Base-by-base conservation (phyloP, 2,329 filamentous ascomycete species). In the Chaetomiaceae sp. region DNA sequence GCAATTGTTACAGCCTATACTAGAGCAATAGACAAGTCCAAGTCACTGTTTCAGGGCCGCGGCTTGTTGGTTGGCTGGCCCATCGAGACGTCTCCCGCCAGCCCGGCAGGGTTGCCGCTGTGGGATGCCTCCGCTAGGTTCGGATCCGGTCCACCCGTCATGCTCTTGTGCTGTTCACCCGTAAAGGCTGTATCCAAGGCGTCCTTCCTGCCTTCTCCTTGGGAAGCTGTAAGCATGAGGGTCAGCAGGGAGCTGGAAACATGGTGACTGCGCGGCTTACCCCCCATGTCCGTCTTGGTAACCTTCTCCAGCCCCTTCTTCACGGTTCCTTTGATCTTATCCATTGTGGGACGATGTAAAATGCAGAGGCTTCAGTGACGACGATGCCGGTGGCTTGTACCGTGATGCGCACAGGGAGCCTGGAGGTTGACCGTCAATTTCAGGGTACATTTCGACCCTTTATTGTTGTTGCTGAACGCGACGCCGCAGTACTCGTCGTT, bases 231-330 rank as follows among this genome's bases (percentile, higher is more conserved):
- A 10, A 11, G 26, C 12, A 27, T 42, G 14, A 12, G 4, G 15
- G n/a, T 7, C 19, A 4, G n/a, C 12, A 15, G 34, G 6, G 7
- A 11, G 12, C 24, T 3, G 4, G 6, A 1, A 14, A 17, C 8
- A 19, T 20, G 19, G n/a, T 10, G 8, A 7, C 14, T n/a, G n/a
- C n/a, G n/a, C n/a, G n/a, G 27, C 47, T 14, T 38, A 53, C 48
- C 36, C 17, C 42, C 45, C 3, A 47, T 10, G 22, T 48, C 40
- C 9, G 24, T 37, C 11, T 34, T 45, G 18, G 40, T 47, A 3
- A 30, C 48, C 42, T 49, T 50, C 26, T 48, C 48, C 30, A 47
- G 8, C 5, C 48, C 48, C 26, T 50, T 53, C 32, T 37, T 46
- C 18, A 47, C 8, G 4, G 48, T 42, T 3, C 26, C 33, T 18